Evolutionary conservation across 1,139 yeast species (phyloP).

Genomic region (Komagataea norvegica): DNA sequence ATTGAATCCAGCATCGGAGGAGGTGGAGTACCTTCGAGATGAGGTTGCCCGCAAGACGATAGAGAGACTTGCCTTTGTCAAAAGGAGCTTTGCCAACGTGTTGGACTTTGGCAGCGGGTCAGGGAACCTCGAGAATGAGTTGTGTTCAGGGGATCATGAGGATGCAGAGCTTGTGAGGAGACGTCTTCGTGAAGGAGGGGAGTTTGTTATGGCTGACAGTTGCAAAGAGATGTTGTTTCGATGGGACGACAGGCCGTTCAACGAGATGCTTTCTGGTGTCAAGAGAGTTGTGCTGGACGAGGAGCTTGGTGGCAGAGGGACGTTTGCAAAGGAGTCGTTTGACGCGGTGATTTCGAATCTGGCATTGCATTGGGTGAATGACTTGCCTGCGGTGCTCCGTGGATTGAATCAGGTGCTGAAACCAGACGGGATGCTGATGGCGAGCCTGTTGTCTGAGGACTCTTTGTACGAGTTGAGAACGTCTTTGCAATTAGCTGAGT

Average conservation of each 20-base stretch:
- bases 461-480: slow-evolving; percentile 78
- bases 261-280: slow-evolving; percentile 40
- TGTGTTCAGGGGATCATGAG: slow-evolving; percentile 33
- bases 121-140: slow-evolving; percentile 50
- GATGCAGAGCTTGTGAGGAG: slow-evolving; percentile 49
- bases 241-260: slow-evolving; percentile 32
- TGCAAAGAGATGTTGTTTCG: slow-evolving; percentile 49
- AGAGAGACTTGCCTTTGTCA: slow-evolving; percentile 70
- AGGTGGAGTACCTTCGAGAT: slow-evolving; percentile 71
- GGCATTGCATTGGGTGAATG: slow-evolving; percentile 83
- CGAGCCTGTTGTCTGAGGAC: slow-evolving; percentile 82
- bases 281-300: slow-evolving; percentile 60
- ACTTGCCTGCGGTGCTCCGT: slow-evolving; percentile 59
- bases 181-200: slow-evolving; percentile 39
- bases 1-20: slow-evolving; percentile 42
- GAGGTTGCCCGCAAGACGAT: slow-evolving; percentile 71
- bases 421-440: slow-evolving; percentile 83
- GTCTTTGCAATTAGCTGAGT: slow-evolving; percentile 73
- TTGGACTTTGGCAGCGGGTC: slow-evolving; percentile 73
- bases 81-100: slow-evolving; percentile 54
- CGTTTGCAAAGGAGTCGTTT: slow-evolving; percentile 40
- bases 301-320: slow-evolving; percentile 46
- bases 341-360: slow-evolving; percentile 75
- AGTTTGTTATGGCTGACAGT: slow-evolving; percentile 66
- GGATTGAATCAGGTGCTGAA: slow-evolving; percentile 58